phyloP scores from a whole-genome alignment of 208 protist species.

The Trypanosoma vivax region DNA sequence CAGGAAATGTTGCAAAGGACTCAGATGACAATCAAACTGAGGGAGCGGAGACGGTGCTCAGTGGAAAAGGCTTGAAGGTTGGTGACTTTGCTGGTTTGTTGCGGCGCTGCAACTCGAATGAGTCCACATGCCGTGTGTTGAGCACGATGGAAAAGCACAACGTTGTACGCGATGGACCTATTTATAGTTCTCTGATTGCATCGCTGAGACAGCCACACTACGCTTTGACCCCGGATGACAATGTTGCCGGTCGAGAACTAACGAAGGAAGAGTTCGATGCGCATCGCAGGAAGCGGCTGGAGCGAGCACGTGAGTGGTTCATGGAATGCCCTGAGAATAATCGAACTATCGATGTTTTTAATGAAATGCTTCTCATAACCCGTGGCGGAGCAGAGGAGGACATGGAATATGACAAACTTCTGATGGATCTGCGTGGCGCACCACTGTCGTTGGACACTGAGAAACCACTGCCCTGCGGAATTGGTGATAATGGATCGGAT shows the following conservation, averaged over 20 bases:
- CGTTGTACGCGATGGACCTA: conserved; percentile 24
- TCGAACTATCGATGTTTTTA: conserved; percentile 57
- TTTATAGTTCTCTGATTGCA: conserved; percentile 57
- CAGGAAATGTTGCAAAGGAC: conserved; percentile 32
- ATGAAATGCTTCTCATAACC: conserved; percentile 69
- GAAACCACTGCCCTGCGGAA: neutral
- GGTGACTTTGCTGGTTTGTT: conserved; percentile 75
- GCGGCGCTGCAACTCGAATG: conserved; percentile 31
- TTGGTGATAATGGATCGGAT: neutral
- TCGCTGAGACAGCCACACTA: conserved; percentile 69
- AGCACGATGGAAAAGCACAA: conserved; percentile 61
- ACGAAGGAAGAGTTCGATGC: conserved; percentile 34
- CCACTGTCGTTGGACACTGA: conserved; percentile 3
- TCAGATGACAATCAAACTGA: neutral
- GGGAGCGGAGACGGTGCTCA: neutral
- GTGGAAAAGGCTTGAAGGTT: conserved; percentile 24
- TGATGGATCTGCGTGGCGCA: conserved; percentile 55
- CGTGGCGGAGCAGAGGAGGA: conserved; percentile 33
- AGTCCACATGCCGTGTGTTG: conserved; percentile 35
- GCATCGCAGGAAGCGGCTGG: conserved; percentile 43
- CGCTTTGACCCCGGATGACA: neutral
- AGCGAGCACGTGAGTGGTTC: conserved; percentile 50
- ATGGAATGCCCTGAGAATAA: conserved; percentile 27
- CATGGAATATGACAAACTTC: conserved; percentile 35
- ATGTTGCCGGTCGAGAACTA: neutral